phyloP scores from a whole-genome alignment of 208 protist genomes.

The Phytomonas sp. region DNA sequence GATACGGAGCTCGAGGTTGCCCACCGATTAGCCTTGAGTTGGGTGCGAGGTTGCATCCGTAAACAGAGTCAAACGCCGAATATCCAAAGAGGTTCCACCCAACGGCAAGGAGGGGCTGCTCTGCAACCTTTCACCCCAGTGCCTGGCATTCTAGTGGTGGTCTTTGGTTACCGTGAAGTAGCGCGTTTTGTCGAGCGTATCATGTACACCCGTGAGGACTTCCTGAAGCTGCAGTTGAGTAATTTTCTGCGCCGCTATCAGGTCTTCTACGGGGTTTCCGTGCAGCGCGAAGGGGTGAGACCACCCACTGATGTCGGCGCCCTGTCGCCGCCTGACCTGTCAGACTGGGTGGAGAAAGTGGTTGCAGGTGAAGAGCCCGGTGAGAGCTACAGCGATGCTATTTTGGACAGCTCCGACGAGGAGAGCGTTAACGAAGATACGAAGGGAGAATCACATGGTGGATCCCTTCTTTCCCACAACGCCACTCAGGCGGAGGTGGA shows the following conservation, averaged over 20 bases:
- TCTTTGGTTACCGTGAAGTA: slow-evolving; percentile 25
- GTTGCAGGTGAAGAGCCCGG: neutral
- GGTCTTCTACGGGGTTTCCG: slow-evolving; percentile 26
- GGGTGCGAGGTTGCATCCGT: slow-evolving; percentile 19
- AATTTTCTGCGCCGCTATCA: slow-evolving; percentile 52
- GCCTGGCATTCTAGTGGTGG: slow-evolving; percentile 35
- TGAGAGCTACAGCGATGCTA: neutral
- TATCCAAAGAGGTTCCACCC: neutral
- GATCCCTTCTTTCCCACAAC: neutral
- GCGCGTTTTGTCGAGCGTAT: slow-evolving; percentile 49
- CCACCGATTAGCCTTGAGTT: slow-evolving; percentile 38
- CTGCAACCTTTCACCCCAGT: neutral
- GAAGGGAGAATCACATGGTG: neutral
- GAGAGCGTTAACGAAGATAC: neutral
- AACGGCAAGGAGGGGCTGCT: neutral
- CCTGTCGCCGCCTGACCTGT: neutral
- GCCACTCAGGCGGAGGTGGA: neutral
- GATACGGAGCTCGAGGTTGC: slow-evolving; percentile 52
- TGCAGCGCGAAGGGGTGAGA: slow-evolving; percentile 7
- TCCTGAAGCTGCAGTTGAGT: slow-evolving; percentile 51
- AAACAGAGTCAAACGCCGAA: neutral
- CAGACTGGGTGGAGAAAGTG: neutral
- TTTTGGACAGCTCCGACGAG: neutral
- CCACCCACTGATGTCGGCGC: neutral
- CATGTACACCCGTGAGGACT: slow-evolving; percentile 33